These are phyloP conservation scores for Spathaspora sp. DNA, from an alignment of 805 yeast species.

Conservation along the genomic window DNA sequence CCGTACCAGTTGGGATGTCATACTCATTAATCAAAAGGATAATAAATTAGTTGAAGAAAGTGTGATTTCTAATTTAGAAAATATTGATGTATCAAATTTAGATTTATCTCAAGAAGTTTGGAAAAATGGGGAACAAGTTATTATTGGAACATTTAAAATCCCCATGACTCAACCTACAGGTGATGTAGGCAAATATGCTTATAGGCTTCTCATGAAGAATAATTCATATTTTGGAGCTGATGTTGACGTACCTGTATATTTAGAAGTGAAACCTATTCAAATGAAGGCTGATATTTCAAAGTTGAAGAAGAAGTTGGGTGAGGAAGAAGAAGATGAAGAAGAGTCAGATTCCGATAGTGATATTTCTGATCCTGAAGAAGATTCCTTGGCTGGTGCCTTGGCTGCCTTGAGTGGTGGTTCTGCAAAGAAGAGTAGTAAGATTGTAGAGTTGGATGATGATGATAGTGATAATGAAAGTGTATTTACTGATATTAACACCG, in stretches of 20 bases:
- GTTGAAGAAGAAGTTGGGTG: slow-evolving; percentile 6
- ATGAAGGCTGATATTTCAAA: not conserved
- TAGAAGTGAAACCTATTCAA: slow-evolving; percentile 47
- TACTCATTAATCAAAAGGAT: slow-evolving; percentile 71
- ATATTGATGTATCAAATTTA: slow-evolving; percentile 55
- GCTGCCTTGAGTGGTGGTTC: slow-evolving; percentile 64
- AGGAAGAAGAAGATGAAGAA: slow-evolving; percentile 20
- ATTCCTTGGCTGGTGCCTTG: slow-evolving; percentile 70
- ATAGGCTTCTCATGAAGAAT: slow-evolving; percentile 67
- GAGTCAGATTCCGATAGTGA: slow-evolving; percentile 47
- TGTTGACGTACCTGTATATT: slow-evolving; percentile 61
- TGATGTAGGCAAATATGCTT: slow-evolving; percentile 58
- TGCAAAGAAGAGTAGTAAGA: slow-evolving; percentile 24
- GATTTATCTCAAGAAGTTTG: slow-evolving; percentile 50
- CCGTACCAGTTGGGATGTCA: slow-evolving; percentile 61
- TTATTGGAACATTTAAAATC: slow-evolving; percentile 71
- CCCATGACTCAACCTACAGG: slow-evolving; percentile 69
- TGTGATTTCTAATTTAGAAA: slow-evolving; percentile 50
- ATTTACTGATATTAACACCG: slow-evolving; percentile 44
- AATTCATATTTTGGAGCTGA: slow-evolving; percentile 82
- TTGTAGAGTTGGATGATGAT: slow-evolving; percentile 33
- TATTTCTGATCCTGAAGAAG: slow-evolving; percentile 72
- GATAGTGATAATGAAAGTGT: slow-evolving; percentile 36
- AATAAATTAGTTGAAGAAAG: slow-evolving; percentile 65
- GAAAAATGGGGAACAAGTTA: slow-evolving; percentile 41